phyloP scores from a whole-genome alignment of 441 rosid genomes.

The Populus tomentosa region DNA sequence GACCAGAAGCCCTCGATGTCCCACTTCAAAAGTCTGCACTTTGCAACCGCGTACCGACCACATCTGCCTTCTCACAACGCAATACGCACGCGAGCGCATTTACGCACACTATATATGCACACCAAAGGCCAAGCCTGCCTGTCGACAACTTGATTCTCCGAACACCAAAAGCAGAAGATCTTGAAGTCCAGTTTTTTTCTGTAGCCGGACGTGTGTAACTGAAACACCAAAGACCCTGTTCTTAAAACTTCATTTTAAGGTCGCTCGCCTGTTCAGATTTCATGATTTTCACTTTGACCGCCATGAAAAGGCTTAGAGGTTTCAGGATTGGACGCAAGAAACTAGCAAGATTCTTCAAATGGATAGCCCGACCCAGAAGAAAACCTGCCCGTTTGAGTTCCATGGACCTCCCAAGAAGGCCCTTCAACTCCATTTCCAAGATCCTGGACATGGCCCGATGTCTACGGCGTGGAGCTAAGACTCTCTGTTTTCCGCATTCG shows the following conservation, averaged over 20 bases:
- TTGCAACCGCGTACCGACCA: too few relatives aligned
- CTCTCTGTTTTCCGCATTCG: constrained; percentile 19
- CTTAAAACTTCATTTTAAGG: neutral
- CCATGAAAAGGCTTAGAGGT: constrained; percentile 33
- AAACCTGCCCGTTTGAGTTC: constrained; percentile 12
- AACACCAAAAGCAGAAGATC: neutral
- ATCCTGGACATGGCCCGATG: constrained; percentile 33
- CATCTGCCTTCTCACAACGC: too few relatives aligned
- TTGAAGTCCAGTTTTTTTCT: neutral
- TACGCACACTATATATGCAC: too few relatives aligned
- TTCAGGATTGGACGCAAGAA: constrained; percentile 45
- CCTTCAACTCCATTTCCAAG: constrained; percentile 30
- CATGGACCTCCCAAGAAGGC: neutral
- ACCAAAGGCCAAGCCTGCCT: too few relatives aligned
- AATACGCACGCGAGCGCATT: too few relatives aligned
- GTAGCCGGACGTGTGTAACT: neutral
- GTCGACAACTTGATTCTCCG: neutral
- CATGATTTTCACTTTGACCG: neutral
- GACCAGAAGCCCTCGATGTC: too few relatives aligned
- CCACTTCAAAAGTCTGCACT: too few relatives aligned
- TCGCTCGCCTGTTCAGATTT: neutral
- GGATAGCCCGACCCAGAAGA: constrained; percentile 33
- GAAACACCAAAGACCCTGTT: neutral
- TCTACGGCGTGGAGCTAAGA: constrained; percentile 33
- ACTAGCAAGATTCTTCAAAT: constrained; percentile 41